Base-by-base conservation (phyloP, 305 asterid species). In the Plantago lanceolata region DNA sequence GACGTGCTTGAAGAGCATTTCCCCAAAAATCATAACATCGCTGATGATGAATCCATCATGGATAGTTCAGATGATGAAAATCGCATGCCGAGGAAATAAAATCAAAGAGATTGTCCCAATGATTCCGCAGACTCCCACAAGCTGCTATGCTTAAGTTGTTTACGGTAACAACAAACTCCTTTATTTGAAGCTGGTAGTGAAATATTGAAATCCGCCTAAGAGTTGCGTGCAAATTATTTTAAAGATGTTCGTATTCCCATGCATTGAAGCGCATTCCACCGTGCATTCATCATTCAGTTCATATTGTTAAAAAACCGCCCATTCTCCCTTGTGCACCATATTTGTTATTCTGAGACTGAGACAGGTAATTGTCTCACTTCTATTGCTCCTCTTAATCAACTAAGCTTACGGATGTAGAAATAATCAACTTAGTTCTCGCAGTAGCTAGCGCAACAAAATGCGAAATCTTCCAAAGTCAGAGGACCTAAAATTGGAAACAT, bases 1-100 rank as follows among this genome's bases (percentile, higher is more conserved):
- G 84, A 87, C 15, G 64, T 84, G 80, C 84, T 93, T 67, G 95
- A 84, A 78, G 81, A 76, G 57, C 99, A 89, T 85, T 84, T 93
- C 67, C 75, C 83, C 40, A 97, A 87, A 78, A 87, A 85, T 61
- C 83, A 76, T 28, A 80, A 74, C 51, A 79, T 76, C 20, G 47
- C 66, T 17, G 97, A 87, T 59, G 91, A 87, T 67, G 96, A 81
- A 50, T 59, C n/a, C 31, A 47, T 68, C 31, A 47, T 68, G 15
- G 65, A 76, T 66, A 74, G 81, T 80, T 83, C 89, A 26, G 87
- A 81, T 19, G 88, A 79, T 55, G 86, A 85, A 24, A 82, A 54
- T 71, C 43, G 37, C n/a, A n/a, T n/a, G n/a, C 17, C 54, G 53
- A 54, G 78, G 59, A 64, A 77, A 75, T 66, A 79, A 73, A 66